A percentile compares a stretch with the other conserved stretches of the same genome.
Evolutionary conservation across 441 rosid species (phyloP).

Genomic region (Corymbia citriodora): DNA sequence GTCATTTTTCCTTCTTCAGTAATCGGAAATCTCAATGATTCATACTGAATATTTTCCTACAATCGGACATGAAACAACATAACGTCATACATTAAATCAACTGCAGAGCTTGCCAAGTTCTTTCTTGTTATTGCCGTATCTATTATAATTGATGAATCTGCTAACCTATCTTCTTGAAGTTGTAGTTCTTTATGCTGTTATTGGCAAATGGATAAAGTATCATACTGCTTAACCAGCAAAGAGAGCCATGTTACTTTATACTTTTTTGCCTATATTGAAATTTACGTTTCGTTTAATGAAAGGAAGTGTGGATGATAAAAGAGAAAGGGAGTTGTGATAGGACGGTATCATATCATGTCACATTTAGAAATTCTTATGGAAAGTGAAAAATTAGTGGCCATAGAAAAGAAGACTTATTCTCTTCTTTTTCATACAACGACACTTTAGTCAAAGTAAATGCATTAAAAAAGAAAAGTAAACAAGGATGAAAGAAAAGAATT

Average conservation of each 20-base stretch:
- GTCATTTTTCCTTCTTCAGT: neutral
- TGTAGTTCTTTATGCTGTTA: neutral
- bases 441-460: neutral
- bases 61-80: neutral
- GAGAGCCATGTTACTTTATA: neutral
- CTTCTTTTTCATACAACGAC: neutral
- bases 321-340: neutral
- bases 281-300: neutral
- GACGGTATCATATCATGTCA: neutral
- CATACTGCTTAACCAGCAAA: neutral
- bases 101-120: neutral
- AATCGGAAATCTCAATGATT: neutral
- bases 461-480: neutral
- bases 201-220: neutral
- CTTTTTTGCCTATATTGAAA: neutral
- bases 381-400: neutral
- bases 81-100: neutral
- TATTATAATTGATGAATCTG: neutral
- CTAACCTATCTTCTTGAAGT: neutral
- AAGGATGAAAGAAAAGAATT: neutral
- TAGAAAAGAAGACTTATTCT: neutral
- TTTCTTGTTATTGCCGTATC: neutral
- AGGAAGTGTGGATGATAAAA: neutral
- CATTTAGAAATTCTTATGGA: neutral
- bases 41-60: neutral